phyloP scores from a whole-genome alignment of 2,329 filamentous ascomycete genomes.

The Aspergillus terreus region DNA sequence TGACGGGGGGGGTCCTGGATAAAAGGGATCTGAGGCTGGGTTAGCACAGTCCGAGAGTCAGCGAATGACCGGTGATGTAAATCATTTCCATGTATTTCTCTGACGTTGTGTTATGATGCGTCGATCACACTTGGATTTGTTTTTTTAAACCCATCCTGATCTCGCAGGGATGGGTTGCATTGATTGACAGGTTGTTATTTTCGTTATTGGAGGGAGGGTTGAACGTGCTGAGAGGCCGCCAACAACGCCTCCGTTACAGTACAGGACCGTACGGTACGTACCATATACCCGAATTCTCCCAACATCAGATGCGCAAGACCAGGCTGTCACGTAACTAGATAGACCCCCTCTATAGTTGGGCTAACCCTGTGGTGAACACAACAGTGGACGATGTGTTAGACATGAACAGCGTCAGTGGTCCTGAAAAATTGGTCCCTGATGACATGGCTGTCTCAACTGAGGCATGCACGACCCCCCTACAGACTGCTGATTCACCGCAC shows the following conservation, averaged over 20 bases:
- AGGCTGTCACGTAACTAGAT: too few species aligned
- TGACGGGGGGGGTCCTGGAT: constrained; percentile 8
- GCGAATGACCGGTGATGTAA: constrained; percentile 13
- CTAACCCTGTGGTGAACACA: too few species aligned
- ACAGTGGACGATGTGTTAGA: too few species aligned
- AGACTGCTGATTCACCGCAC: constrained; percentile 3
- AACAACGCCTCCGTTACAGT: neutral
- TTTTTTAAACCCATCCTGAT: neutral
- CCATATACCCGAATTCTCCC: neutral
- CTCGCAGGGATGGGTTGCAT: neutral
- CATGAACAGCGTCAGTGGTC: too few species aligned
- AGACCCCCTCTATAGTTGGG: too few species aligned
- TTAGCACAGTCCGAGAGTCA: neutral
- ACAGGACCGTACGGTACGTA: constrained; percentile 1
- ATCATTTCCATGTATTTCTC: constrained; percentile 3
- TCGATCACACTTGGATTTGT: neutral
- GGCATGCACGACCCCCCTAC: too few species aligned
- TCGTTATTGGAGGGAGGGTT: neutral
- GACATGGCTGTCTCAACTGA: too few species aligned
- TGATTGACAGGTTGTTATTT: neutral
- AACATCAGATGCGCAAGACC: neutral
- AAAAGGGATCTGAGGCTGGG: constrained; percentile 5
- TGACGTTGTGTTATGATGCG: neutral
- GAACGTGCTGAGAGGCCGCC: neutral
- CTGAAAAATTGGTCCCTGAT: too few species aligned